These are phyloP conservation scores for Aspergillus novofumigatus DNA, from an alignment of 2,329 filamentous ascomycete species.

Conservation along the genomic window DNA sequence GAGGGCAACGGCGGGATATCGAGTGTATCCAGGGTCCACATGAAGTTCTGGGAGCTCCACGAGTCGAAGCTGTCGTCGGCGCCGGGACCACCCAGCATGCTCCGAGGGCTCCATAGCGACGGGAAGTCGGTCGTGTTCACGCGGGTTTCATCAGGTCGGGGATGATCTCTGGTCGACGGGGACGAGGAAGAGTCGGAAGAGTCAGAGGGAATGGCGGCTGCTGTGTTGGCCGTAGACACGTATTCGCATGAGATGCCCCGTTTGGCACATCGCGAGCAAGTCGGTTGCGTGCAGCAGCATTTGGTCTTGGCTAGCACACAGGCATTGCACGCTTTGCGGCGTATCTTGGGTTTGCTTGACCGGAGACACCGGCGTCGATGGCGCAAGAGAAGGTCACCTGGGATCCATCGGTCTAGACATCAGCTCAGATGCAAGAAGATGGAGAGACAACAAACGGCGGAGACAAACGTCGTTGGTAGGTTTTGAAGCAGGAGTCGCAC, in stretches of 20 bases:
- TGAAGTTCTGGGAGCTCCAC: conserved; percentile 1
- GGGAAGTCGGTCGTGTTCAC: not conserved
- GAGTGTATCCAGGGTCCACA: not conserved
- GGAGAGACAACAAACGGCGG: not conserved
- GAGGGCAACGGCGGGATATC: conserved; percentile 1
- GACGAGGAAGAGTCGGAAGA: not conserved
- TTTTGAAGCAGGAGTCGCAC: conserved; percentile 14
- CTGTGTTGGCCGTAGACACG: not conserved
- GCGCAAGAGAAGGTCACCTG: conserved; percentile 14
- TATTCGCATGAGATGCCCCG: conserved; percentile 12
- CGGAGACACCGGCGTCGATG: conserved; percentile 17
- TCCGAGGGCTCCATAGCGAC: not conserved
- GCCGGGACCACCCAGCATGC: not conserved
- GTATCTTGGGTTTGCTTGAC: conserved; percentile 6
- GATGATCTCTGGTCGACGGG: not conserved
- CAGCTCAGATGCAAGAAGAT: not conserved
- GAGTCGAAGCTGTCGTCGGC: not conserved
- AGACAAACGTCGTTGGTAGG: conserved; percentile 14
- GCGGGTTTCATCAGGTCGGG: not conserved
- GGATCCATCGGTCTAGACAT: not conserved
- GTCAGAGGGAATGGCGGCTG: not conserved
- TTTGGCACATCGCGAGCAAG: conserved; percentile 13
- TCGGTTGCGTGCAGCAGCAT: conserved; percentile 15
- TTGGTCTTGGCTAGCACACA: conserved; percentile 19
- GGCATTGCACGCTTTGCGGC: conserved; percentile 17